phyloP scores from a whole-genome alignment of 768 basidiomycete species.

The Gelatoporia subvermispora region DNA sequence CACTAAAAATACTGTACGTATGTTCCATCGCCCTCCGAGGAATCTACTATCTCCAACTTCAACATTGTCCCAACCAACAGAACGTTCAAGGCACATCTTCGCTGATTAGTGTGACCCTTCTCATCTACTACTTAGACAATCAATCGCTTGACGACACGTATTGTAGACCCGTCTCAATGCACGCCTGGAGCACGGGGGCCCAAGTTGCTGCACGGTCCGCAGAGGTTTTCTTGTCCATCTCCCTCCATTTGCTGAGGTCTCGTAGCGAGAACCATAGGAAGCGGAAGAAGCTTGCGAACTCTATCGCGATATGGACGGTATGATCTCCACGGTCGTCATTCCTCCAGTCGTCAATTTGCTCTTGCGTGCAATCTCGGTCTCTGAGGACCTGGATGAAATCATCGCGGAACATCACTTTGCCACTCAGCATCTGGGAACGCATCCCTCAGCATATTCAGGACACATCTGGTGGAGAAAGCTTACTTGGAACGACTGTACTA shows the following conservation, averaged over 20 bases:
- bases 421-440: slow-evolving; percentile 19
- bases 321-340: slow-evolving; percentile 20
- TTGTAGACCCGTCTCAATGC: background rate
- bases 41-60: no score
- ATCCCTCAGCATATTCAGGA: background rate
- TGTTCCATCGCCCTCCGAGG: no score
- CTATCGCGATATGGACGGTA: slow-evolving; percentile 23
- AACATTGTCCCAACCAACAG: no score
- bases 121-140: no score
- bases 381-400: slow-evolving; percentile 14
- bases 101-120: no score
- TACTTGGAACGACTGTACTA: slow-evolving; percentile 20
- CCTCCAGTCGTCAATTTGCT: slow-evolving; percentile 17
- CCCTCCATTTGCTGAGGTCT: slow-evolving; percentile 6
- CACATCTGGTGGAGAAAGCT: background rate
- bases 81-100: no score
- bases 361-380: slow-evolving; percentile 6
- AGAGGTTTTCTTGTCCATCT: background rate
- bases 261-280: slow-evolving; percentile 27
- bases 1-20: no score
- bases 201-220: background rate
- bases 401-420: slow-evolving; percentile 19
- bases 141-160: no score
- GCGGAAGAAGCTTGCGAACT: slow-evolving; percentile 19
- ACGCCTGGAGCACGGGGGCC: background rate